Conservation (phyloP, 208 protist genomes). For the Spongospora subterranea region DNA sequence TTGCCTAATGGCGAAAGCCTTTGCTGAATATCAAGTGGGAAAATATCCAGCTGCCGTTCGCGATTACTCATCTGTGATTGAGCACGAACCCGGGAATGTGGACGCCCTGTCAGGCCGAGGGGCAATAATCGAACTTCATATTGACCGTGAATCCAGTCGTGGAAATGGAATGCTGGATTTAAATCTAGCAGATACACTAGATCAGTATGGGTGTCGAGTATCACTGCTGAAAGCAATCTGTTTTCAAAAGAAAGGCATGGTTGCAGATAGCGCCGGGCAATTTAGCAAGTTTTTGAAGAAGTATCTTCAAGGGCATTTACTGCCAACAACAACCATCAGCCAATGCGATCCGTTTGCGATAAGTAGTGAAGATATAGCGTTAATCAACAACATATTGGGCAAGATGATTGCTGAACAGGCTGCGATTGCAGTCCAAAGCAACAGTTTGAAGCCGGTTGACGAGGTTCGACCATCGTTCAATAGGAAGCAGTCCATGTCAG, state of each 20-base stretch:
- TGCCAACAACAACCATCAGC: neutral
- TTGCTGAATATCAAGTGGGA: neutral
- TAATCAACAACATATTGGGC: neutral
- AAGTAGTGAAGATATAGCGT: neutral
- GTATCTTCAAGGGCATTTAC: neutral
- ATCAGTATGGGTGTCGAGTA: neutral
- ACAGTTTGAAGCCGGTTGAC: too few relatives aligned
- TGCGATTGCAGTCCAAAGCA: neutral
- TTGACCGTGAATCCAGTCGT: neutral
- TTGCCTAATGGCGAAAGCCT: constrained; percentile 24
- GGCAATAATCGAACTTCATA: neutral
- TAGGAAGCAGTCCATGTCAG: too few relatives aligned
- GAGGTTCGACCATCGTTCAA: too few relatives aligned
- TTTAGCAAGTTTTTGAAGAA: neutral
- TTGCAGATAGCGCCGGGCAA: neutral
- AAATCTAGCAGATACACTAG: neutral
- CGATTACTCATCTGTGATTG: neutral
- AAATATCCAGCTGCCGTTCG: constrained; percentile 1
- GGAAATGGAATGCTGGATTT: constrained; percentile 18
- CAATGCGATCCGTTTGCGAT: too few relatives aligned
- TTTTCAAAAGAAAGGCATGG: neutral
- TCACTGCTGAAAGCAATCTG: neutral
- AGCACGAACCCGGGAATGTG: neutral
- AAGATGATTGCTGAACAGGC: neutral
- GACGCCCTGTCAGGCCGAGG: neutral